A percentile compares a stretch with the other conserved stretches of the same genome.
phyloP scores from a whole-genome alignment of 164 flowering plant species.

The Kalanchoe fedtschenkoi region DNA sequence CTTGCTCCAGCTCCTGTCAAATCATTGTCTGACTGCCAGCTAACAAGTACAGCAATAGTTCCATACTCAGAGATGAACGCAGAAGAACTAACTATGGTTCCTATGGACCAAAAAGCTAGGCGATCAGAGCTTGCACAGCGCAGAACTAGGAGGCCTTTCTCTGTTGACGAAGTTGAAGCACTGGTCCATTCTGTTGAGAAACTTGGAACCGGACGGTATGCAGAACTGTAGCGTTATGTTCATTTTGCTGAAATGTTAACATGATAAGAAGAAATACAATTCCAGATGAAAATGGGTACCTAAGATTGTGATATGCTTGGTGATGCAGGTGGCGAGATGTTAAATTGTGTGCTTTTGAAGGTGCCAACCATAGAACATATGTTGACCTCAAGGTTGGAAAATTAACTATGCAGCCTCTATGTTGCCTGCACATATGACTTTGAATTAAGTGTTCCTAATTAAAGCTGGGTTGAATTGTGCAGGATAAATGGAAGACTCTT shows the following conservation, averaged over 20 bases:
- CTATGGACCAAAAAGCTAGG: slow-evolving; percentile 39
- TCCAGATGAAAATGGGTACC: background rate
- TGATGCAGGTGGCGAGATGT: slow-evolving; percentile 69
- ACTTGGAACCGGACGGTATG: slow-evolving; percentile 96
- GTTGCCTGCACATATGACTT: background rate
- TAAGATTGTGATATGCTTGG: background rate
- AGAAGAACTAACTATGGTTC: slow-evolving; percentile 54
- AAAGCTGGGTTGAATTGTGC: slow-evolving; percentile 8
- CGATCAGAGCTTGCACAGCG: slow-evolving; percentile 69
- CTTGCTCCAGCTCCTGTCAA: slow-evolving; percentile 31
- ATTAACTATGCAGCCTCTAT: background rate
- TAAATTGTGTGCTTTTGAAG: slow-evolving; percentile 73
- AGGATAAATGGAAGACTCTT: slow-evolving; percentile 99
- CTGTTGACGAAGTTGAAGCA: slow-evolving; percentile 94
- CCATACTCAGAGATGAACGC: slow-evolving; percentile 34
- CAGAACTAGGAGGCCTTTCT: slow-evolving; percentile 81
- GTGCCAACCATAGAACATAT: slow-evolving; percentile 92
- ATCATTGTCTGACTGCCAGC: slow-evolving; percentile 20
- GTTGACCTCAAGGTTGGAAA: slow-evolving; percentile 85
- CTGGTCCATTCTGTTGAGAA: slow-evolving; percentile 92
- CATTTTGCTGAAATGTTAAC: background rate
- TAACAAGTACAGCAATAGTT: slow-evolving; percentile 56
- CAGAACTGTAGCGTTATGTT: background rate
- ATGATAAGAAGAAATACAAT: background rate
- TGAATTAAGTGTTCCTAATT: background rate